A percentile compares a stretch with the other conserved stretches of the same genome.
Conservation (phyloP, 306 rosid species). For the Herpetospermum pedunculosum region DNA sequence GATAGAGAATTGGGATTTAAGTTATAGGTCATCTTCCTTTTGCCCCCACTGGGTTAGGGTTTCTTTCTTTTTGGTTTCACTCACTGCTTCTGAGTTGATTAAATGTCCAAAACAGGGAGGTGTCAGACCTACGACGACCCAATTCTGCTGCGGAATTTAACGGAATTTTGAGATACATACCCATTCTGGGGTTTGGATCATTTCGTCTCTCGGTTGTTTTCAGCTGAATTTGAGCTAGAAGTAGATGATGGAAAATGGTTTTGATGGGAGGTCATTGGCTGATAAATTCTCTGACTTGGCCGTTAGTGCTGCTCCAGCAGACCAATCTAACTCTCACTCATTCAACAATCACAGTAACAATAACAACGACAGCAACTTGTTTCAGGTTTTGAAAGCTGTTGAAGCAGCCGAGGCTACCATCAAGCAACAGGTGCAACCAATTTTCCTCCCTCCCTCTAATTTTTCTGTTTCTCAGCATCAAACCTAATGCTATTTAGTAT, state of each 20-base stretch:
- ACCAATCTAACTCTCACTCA: conserved; percentile 10
- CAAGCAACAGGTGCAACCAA: conserved; percentile 56
- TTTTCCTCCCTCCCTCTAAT: not conserved
- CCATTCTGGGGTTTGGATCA: not conserved
- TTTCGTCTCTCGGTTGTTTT: not conserved
- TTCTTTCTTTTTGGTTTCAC: not conserved
- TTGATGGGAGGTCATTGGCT: conserved; percentile 42
- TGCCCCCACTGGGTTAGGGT: conserved; percentile 8
- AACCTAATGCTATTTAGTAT: not conserved
- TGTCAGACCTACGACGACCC: not conserved
- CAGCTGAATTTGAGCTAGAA: not conserved
- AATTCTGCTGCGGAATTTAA: conserved; percentile 3
- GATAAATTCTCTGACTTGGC: conserved; percentile 61
- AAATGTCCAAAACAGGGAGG: not conserved
- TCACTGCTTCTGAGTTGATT: not conserved
- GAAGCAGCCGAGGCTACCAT: conserved; percentile 92
- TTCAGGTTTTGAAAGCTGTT: conserved; percentile 85
- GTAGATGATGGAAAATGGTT: conserved; percentile 76
- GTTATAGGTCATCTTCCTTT: not conserved
- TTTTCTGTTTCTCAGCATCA: not conserved
- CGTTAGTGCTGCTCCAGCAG: conserved; percentile 21
- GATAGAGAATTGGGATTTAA: conserved; percentile 2
- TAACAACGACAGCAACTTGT: conserved; percentile 48
- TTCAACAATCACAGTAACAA: conserved; percentile 22
- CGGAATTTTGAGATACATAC: not conserved